Percentiles rank a stretch among this genome's conserved stretches.
Evolutionary conservation across 2,329 filamentous ascomycete species (phyloP).

Genomic region (Massarina eburnea): DNA sequence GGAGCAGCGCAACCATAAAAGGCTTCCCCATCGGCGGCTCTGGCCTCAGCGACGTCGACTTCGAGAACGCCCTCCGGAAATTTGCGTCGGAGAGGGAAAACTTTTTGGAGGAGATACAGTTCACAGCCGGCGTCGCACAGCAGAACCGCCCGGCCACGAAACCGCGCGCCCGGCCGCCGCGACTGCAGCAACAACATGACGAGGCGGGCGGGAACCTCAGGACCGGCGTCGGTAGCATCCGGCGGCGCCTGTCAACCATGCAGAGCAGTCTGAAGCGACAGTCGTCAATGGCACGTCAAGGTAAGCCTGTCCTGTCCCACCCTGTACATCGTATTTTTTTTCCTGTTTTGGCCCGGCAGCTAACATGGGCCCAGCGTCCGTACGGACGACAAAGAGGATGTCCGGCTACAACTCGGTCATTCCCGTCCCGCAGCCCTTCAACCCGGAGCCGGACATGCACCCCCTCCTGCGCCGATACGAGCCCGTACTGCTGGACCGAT

Average conservation of each 20-base stretch:
- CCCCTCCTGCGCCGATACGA: slow-evolving; percentile 92
- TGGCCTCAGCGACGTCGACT: slow-evolving; percentile 74
- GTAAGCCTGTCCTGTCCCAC: slow-evolving; percentile 52
- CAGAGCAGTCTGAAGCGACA: slow-evolving; percentile 84
- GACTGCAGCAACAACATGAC: slow-evolving; percentile 40
- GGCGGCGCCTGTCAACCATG: slow-evolving; percentile 94
- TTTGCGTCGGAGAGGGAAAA: slow-evolving; percentile 94
- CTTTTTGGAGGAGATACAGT: slow-evolving; percentile 88
- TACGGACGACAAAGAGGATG: slow-evolving; percentile 81
- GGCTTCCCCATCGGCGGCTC: slow-evolving; percentile 45
- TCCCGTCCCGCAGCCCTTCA: slow-evolving; percentile 85
- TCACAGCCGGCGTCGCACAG: slow-evolving; percentile 73
- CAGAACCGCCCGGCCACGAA: slow-evolving; percentile 56
- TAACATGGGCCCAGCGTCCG: slow-evolving; percentile 54
- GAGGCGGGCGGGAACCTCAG: slow-evolving; percentile 57
- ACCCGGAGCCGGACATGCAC: slow-evolving; percentile 90
- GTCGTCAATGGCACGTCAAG: slow-evolving; percentile 71
- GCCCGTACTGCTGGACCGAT: slow-evolving; percentile 91
- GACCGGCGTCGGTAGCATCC: slow-evolving; percentile 77
- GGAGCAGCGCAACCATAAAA: slow-evolving; percentile 66
- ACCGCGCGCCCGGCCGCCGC: slow-evolving; percentile 74
- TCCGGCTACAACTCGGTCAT: slow-evolving; percentile 99
- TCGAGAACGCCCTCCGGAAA: slow-evolving; percentile 88
- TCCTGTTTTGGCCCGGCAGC: slow-evolving; percentile 18
- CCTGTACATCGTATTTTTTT: slow-evolving; percentile 19